phyloP scores from a whole-genome alignment of 2,329 filamentous ascomycete species.

The Talaromyces islandicus region DNA sequence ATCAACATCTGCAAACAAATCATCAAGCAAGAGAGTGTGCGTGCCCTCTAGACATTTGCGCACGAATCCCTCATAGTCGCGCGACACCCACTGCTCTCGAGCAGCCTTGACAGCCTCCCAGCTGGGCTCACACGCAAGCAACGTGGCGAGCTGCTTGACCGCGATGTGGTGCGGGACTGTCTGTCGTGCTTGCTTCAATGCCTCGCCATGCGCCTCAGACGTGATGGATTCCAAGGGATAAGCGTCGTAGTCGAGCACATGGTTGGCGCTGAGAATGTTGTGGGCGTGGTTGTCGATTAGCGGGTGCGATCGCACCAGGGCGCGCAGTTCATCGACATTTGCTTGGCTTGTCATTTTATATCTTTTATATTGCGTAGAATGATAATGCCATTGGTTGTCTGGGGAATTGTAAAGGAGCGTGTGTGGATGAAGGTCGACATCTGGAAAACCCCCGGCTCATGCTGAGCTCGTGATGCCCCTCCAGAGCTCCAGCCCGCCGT shows the following conservation, averaged over 20 bases:
- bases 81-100: constrained; percentile 41
- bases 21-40: constrained; percentile 71
- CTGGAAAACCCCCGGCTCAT: constrained; percentile 8
- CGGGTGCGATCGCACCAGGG: constrained; percentile 33
- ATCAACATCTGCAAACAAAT: constrained; percentile 57
- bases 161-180: constrained; percentile 66
- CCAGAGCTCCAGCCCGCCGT: not conserved
- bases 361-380: not conserved
- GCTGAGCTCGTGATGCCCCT: not conserved
- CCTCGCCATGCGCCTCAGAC: constrained; percentile 66
- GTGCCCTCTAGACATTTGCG: constrained; percentile 64
- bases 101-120: constrained; percentile 54
- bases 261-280: constrained; percentile 33
- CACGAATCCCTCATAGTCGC: constrained; percentile 53
- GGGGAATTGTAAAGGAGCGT: not conserved
- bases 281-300: constrained; percentile 46
- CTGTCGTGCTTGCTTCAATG: constrained; percentile 56
- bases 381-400: not conserved
- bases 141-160: constrained; percentile 58
- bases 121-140: constrained; percentile 59
- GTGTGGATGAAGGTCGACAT: not conserved
- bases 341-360: not conserved
- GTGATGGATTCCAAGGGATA: constrained; percentile 58
- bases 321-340: constrained; percentile 24
- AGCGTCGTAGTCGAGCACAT: constrained; percentile 25